Evolutionary conservation across 1,139 yeast species (phyloP).

Genomic region (Suhomyces coccinellae): DNA sequence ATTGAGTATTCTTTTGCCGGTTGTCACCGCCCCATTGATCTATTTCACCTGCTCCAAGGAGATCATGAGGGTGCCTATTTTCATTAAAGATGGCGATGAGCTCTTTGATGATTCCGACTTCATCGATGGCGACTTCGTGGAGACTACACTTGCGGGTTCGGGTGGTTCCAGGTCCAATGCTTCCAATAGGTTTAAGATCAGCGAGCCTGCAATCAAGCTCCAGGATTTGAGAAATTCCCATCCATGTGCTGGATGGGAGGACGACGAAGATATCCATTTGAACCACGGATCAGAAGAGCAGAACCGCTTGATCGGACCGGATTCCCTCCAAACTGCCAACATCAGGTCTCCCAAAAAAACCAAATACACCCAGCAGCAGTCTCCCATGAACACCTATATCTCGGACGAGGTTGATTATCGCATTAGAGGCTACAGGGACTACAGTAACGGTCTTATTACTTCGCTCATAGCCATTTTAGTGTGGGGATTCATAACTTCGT

Average conservation of each 20-base stretch:
- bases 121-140: slow-evolving; percentile 18
- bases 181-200: slow-evolving; percentile 28
- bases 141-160: slow-evolving; percentile 6
- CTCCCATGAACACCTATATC: background rate
- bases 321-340: background rate
- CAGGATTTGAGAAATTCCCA: slow-evolving; percentile 46
- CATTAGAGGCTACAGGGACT: slow-evolving; percentile 46
- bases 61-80: slow-evolving; percentile 73
- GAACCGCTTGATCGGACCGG: slow-evolving; percentile 1
- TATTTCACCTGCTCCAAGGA: slow-evolving; percentile 75
- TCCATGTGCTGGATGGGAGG: slow-evolving; percentile 50
- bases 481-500: slow-evolving; percentile 54
- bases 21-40: slow-evolving; percentile 86
- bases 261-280: slow-evolving; percentile 27
- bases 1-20: slow-evolving; percentile 77
- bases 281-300: slow-evolving; percentile 15
- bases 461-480: slow-evolving; percentile 45
- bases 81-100: slow-evolving; percentile 35
- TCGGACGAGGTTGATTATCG: slow-evolving; percentile 15
- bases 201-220: slow-evolving; percentile 45
- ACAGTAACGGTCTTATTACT: slow-evolving; percentile 53
- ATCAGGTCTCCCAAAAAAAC: slow-evolving; percentile 1
- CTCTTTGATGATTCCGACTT: slow-evolving; percentile 16
- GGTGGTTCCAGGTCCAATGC: slow-evolving; percentile 3
- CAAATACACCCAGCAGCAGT: background rate